A percentile compares a stretch with the other conserved stretches of the same genome.
phyloP scores from a whole-genome alignment of 257 asterid species.

The Forsythia suspensa region DNA sequence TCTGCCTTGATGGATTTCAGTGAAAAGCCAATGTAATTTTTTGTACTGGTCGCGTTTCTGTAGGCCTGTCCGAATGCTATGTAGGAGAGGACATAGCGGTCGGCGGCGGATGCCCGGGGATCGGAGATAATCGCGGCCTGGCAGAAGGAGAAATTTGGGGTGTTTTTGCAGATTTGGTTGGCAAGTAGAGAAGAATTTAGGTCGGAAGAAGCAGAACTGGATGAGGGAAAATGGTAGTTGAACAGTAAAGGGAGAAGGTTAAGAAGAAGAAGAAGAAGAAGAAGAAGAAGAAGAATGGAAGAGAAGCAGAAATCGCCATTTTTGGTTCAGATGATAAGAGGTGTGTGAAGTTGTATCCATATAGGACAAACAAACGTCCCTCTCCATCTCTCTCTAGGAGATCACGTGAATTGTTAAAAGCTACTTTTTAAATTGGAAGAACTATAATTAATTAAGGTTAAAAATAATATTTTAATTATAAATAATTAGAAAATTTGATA shows the following conservation, averaged over 20 bases:
- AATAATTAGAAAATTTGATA: too few relatives aligned
- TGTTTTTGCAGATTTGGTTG: conserved; percentile 12
- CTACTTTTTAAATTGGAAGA: too few relatives aligned
- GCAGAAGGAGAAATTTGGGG: conserved; percentile 14
- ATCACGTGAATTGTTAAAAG: too few relatives aligned
- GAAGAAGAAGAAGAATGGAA: not conserved
- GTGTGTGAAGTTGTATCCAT: not conserved
- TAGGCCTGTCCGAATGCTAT: conserved; percentile 12
- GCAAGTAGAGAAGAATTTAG: not conserved
- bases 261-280: not conserved
- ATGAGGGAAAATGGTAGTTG: not conserved
- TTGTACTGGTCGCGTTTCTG: conserved; percentile 3
- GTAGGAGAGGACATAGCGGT: conserved; percentile 15
- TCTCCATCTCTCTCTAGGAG: too few relatives aligned
- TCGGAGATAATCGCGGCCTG: not conserved
- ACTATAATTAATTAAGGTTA: too few relatives aligned
- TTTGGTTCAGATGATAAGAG: not conserved
- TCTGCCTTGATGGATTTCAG: not conserved
- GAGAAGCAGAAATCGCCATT: not conserved
- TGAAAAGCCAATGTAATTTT: not conserved
- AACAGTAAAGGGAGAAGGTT: not conserved
- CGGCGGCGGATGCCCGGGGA: conserved; percentile 13
- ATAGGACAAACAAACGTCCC: not conserved
- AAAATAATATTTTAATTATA: too few relatives aligned
- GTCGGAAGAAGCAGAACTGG: not conserved